Conservation (phyloP, 1,284 basidiomycete species). For the Sphaerobolus stellatus region DNA sequence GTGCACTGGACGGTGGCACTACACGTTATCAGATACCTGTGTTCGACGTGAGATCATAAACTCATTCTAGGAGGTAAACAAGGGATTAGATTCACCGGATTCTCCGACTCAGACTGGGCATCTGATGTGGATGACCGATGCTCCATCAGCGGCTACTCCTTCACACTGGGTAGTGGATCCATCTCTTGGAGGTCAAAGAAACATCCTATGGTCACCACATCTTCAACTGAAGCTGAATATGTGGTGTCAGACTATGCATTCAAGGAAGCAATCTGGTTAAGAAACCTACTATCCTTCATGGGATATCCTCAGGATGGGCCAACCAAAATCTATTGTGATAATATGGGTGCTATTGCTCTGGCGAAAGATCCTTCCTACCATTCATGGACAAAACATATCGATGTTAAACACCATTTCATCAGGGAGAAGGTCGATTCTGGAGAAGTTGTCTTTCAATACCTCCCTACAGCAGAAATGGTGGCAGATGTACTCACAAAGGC, state of each 20-base stretch:
- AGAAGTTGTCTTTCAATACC: too few species aligned
- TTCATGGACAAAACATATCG: not conserved
- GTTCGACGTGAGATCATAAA: conserved; percentile 18
- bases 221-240: not conserved
- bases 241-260: not conserved
- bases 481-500: too few species aligned
- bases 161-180: conserved; percentile 28
- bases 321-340: not conserved
- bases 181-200: conserved; percentile 39
- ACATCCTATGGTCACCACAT: conserved; percentile 11
- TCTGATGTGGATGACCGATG: conserved; percentile 21
- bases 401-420: not conserved
- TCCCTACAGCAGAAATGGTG: too few species aligned
- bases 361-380: not conserved
- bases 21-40: conserved; percentile 31
- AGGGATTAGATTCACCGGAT: conserved; percentile 15
- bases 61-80: not conserved
- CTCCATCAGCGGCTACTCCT: conserved; percentile 31
- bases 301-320: not conserved
- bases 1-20: conserved; percentile 26
- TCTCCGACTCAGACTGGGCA: conserved; percentile 32
- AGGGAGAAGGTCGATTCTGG: too few species aligned
- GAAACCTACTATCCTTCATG: not conserved
- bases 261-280: not conserved
- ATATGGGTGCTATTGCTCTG: not conserved